Conservation (phyloP, 441 rosid species). For the Flueggea neowawraea region DNA sequence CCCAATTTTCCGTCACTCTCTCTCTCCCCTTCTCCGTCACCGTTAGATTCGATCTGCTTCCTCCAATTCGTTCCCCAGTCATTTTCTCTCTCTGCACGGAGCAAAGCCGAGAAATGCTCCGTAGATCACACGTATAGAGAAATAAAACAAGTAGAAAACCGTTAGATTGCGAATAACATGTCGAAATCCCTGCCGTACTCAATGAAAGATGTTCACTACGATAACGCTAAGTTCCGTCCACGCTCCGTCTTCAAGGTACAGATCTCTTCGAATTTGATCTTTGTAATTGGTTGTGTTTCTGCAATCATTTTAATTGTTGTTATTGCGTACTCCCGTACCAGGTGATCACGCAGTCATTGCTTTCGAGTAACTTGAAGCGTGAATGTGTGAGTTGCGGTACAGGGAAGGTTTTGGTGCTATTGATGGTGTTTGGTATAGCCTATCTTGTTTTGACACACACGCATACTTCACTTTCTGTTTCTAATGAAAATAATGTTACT, state of each 20-base stretch:
- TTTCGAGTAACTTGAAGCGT: constrained; percentile 45
- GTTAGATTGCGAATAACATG: constrained; percentile 29
- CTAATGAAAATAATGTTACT: constrained; percentile 28
- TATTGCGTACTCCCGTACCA: too few species aligned
- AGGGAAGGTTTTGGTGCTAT: constrained; percentile 58
- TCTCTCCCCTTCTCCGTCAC: too few species aligned
- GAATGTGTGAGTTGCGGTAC: constrained; percentile 69
- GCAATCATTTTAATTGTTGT: not conserved
- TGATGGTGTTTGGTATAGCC: constrained; percentile 66
- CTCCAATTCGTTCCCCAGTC: too few species aligned
- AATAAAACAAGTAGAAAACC: constrained; percentile 2
- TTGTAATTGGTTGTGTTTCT: not conserved
- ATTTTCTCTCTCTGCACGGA: not conserved
- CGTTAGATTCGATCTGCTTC: too few species aligned
- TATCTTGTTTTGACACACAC: constrained; percentile 50
- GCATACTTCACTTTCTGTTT: constrained; percentile 28
- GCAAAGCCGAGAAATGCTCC: not conserved
- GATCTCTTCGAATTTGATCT: constrained; percentile 7
- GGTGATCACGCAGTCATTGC: constrained; percentile 26
- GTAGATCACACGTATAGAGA: not conserved
- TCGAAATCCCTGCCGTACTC: constrained; percentile 80
- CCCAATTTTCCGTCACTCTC: too few species aligned
- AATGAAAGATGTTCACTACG: constrained; percentile 78
- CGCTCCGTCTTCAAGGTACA: constrained; percentile 71
- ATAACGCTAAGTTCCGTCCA: constrained; percentile 93